A percentile compares a stretch with the other conserved stretches of the same genome.
Evolutionary conservation across 805 yeast genomes (phyloP).

Genomic region (Zygosaccharomyces siamensis): DNA sequence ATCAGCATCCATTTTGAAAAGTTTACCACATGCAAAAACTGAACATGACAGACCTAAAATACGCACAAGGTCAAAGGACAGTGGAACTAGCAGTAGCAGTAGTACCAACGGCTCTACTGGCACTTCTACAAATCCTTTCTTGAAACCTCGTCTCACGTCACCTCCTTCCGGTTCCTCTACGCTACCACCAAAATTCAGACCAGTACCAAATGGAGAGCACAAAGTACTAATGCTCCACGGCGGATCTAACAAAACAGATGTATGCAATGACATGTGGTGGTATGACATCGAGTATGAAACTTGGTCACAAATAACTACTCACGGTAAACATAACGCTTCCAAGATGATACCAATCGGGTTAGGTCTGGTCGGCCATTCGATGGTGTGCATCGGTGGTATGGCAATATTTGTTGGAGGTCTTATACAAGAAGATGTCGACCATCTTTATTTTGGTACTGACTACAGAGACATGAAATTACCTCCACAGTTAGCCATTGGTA

Average conservation of each 20-base stretch:
- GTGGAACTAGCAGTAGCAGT: not conserved
- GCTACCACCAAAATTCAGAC: not conserved
- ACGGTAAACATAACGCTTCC: constrained; percentile 13
- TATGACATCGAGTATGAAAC: constrained; percentile 42
- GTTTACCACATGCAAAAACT: constrained; percentile 18
- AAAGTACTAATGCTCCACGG: constrained; percentile 36
- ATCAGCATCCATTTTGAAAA: constrained; percentile 16
- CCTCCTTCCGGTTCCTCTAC: not conserved
- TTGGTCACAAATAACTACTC: constrained; percentile 35
- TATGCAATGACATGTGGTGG: constrained; percentile 49
- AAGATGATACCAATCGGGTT: constrained; percentile 18
- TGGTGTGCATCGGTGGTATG: constrained; percentile 24
- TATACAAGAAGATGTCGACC: constrained; percentile 22
- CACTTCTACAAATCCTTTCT: not conserved
- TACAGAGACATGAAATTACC: not conserved
- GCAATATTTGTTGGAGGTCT: constrained; percentile 30
- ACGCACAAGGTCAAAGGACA: constrained; percentile 3
- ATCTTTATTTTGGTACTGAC: constrained; percentile 11
- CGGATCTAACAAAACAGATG: constrained; percentile 35
- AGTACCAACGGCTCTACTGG: not conserved
- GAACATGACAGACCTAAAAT: constrained; percentile 6
- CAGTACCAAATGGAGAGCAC: constrained; percentile 6
- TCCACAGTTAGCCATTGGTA: constrained; percentile 9
- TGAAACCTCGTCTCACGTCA: constrained; percentile 4
- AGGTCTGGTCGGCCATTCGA: constrained; percentile 29